These are phyloP conservation scores for Fusarium pseudograminearum DNA, from an alignment of 2,329 filamentous ascomycete species.

Conservation along the genomic window DNA sequence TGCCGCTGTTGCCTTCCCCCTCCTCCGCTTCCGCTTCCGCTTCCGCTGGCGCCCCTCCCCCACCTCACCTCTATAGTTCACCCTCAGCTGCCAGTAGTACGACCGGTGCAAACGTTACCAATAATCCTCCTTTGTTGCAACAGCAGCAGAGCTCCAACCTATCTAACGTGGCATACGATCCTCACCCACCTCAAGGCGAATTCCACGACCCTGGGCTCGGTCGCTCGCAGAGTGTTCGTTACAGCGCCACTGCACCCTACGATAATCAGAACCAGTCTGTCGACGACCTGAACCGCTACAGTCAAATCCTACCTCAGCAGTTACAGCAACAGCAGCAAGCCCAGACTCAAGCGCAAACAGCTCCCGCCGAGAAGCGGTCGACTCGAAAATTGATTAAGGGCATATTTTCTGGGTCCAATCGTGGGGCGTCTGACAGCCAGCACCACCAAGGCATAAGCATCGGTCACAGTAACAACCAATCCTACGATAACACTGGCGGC, in stretches of 20 bases:
- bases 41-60: constrained; percentile 41
- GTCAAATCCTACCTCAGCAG: constrained; percentile 43
- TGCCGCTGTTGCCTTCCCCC: constrained; percentile 35
- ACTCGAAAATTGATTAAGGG: constrained; percentile 67
- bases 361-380: constrained; percentile 60
- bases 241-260: constrained; percentile 53
- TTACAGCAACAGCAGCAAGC: constrained; percentile 52
- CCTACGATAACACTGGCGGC: constrained; percentile 63
- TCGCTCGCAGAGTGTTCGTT: constrained; percentile 66
- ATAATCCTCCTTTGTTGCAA: constrained; percentile 49
- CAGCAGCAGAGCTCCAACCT: constrained; percentile 47
- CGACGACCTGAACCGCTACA: constrained; percentile 55
- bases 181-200: constrained; percentile 56
- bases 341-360: constrained; percentile 45
- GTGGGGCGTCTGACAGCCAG: constrained; percentile 44
- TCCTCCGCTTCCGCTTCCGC: constrained; percentile 13
- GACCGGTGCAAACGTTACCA: constrained; percentile 41
- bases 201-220: constrained; percentile 59
- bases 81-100: constrained; percentile 45
- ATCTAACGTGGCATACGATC: constrained; percentile 49
- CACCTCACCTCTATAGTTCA: constrained; percentile 51
- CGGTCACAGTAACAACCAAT: constrained; percentile 45
- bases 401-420: constrained; percentile 61
- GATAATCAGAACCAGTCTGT: constrained; percentile 55
- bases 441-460: constrained; percentile 49